phyloP scores from a whole-genome alignment of 139 green algal genomes.

The Yamagishiella unicocca region DNA sequence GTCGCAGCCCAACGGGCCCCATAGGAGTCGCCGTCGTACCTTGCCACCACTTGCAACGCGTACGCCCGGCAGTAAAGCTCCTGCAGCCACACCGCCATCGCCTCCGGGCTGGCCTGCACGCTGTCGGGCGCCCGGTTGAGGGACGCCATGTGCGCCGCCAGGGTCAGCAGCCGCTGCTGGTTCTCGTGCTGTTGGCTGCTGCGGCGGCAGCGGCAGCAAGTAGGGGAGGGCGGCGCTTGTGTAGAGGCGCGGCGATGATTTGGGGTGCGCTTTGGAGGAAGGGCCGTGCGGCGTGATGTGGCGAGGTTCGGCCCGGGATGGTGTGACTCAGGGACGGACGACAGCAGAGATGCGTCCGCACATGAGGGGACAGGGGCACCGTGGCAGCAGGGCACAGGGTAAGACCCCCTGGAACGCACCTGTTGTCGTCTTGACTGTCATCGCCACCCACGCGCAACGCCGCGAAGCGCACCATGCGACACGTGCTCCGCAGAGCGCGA shows the following conservation, averaged over 20 bases:
- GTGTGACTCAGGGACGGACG: too few species aligned
- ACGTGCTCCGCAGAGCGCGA: constrained; percentile 35
- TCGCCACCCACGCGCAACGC: constrained; percentile 3
- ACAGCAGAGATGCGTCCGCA: too few species aligned
- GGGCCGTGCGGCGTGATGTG: too few species aligned
- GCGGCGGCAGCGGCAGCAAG: too few species aligned
- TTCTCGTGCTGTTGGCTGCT: too few species aligned
- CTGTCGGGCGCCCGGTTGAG: constrained; percentile 19
- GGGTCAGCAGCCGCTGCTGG: constrained; percentile 14
- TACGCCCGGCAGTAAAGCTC: constrained; percentile 49
- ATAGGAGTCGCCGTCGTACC: constrained; percentile 19
- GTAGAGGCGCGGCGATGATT: too few species aligned
- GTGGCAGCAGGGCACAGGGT: too few species aligned
- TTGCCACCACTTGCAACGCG: constrained; percentile 53
- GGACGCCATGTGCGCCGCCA: constrained; percentile 39
- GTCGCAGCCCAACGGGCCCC: too few species aligned
- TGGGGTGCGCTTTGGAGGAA: too few species aligned
- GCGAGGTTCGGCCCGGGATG: too few species aligned
- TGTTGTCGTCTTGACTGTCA: neutral
- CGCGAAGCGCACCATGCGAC: constrained; percentile 42
- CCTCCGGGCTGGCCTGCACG: constrained; percentile 45
- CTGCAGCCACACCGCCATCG: constrained; percentile 47
- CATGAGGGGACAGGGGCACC: too few species aligned
- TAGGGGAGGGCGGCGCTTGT: too few species aligned
- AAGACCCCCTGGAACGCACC: neutral